Base-by-base conservation (phyloP, 768 basidiomycete species). In the Jaapia argillacea region DNA sequence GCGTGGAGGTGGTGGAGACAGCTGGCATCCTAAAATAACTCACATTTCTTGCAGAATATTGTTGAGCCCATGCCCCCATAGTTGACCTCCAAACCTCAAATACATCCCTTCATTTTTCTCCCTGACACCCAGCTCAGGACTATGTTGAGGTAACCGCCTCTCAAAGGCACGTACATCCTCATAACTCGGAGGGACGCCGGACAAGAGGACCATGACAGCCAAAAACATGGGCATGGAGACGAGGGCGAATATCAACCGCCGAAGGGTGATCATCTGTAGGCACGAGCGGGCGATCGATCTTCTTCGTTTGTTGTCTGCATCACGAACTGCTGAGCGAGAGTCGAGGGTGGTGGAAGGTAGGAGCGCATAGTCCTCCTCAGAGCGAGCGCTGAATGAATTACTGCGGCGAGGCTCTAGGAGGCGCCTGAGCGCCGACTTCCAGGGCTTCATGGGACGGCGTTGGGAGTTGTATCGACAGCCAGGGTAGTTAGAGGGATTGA, bases 21-120 rank as follows among this genome's bases (percentile, higher is more conserved):
- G 10, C 28, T 16, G 28, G 10, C 28, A 33, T 10, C 16, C 28
- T 16, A 33, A 33, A 16, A 33, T 10, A 33, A 69, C 75, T 47
- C 53, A 79, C 76, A 68, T 63, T 67, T 81, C 77, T 56, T 79
- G 75, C 21, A 81, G 60, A 23, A 79, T 56, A 44, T 80, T 81
- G 55, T 79, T 79, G 45, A 79, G 62, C 1, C 79, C 79, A 43
- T 72, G 74, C 0, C 74, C 76, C 75, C 75, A 77, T 4, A 78
- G 43, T 47, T 78, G 75, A 16, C 67, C 67, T 1, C 74, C 70
- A 48, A 78, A 79, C 22, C 68, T 53, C 24, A 80, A 48, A 46
- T 70, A 79, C 48, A 51, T 51, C 24, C 52, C 52, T 14, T 44
- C 35, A 23, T 44, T 16, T 24, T 45, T 51, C 28, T 47, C 37